Evolutionary conservation across 257 asterid species (phyloP), one percentile per base, ranked within the genome.

Genomic region (Datura wrightii): DNA sequence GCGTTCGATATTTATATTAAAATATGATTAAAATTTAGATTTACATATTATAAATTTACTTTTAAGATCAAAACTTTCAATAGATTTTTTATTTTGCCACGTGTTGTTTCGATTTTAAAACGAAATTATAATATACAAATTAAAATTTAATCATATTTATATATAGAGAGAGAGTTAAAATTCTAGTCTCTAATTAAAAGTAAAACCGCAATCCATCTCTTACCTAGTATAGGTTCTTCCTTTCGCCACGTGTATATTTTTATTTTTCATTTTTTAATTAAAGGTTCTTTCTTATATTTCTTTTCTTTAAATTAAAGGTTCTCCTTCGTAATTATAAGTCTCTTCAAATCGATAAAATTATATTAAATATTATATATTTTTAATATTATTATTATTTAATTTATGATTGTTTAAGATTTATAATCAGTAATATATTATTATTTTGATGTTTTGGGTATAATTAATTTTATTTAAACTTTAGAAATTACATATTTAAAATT

Each of bases 11-110:
- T 36, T 3, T 1, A 3, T 65, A 65, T 36, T 13, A 2, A 3
- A 36, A 3, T 5, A 5, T 2, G 0, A 65, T 65, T 1, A 34
- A 34, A 34, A 34, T 0, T 34, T 65, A 8, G 13, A 65, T 62
- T 0, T 1, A 0, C 0, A 0, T 0, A 4, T 24, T 4, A 24
- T 24, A 2, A 10, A 3, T 1, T 62, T 24, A 24, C 24, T 62
- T 0, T 62, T 2, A 0, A 0, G 13, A 1, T 1, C 1, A 1
- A 62, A 9, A 1, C 13, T 24, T 62, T 62, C 1, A 24, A 10
- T 4, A 60, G 0, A 1, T 0, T 24, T 1, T 0, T 19, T 10
- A n/a, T 60, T 1, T 19, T 60, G 31, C 31, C 31, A 24, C 31
- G 31, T 24, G 31, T 24, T 24, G 1, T 24, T 24, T 24, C n/a